These are phyloP conservation scores for Acacia confusa DNA, from an alignment of 306 rosid species.

Conservation along the genomic window DNA sequence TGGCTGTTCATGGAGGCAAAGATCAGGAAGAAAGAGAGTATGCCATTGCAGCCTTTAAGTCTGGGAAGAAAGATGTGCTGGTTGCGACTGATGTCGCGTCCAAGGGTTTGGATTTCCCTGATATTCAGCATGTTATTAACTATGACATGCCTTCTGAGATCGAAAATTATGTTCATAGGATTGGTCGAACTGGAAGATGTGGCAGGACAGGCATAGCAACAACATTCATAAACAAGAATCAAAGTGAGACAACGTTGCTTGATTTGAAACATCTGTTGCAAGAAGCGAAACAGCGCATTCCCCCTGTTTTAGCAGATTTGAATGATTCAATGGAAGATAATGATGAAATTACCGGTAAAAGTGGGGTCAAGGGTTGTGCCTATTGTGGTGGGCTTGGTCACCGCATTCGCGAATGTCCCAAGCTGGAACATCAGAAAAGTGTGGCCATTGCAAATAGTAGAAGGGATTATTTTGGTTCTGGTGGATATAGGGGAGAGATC, in stretches of 20 bases:
- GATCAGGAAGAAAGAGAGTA: conserved; percentile 96
- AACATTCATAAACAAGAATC: conserved; percentile 91
- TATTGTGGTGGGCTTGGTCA: conserved; percentile 98
- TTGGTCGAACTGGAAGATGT: conserved; percentile 93
- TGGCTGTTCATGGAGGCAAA: conserved; percentile 95
- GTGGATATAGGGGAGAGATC: conserved; percentile 91
- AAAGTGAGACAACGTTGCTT: conserved; percentile 89
- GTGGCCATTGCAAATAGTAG: conserved; percentile 72
- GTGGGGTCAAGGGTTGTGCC: conserved; percentile 94
- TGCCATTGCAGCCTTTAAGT: conserved; percentile 76
- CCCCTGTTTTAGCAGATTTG: conserved; percentile 88
- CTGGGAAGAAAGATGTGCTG: conserved; percentile 86
- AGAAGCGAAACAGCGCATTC: conserved; percentile 97
- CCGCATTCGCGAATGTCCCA: conserved; percentile 84
- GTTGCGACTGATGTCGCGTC: conserved; percentile 98
- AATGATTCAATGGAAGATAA: conserved; percentile 89
- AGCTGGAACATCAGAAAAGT: conserved; percentile 86
- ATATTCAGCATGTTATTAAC: conserved; percentile 90
- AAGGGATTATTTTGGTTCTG: conserved; percentile 88
- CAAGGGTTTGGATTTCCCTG: conserved; percentile 95
- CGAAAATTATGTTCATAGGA: conserved; percentile 95
- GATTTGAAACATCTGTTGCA: conserved; percentile 93
- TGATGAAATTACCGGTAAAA: conserved; percentile 61
- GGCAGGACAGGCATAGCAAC: conserved; percentile 96
- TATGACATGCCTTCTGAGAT: conserved; percentile 97